Conservation (phyloP, 2,329 filamentous ascomycete genomes). For the Beauveria varroae region DNA sequence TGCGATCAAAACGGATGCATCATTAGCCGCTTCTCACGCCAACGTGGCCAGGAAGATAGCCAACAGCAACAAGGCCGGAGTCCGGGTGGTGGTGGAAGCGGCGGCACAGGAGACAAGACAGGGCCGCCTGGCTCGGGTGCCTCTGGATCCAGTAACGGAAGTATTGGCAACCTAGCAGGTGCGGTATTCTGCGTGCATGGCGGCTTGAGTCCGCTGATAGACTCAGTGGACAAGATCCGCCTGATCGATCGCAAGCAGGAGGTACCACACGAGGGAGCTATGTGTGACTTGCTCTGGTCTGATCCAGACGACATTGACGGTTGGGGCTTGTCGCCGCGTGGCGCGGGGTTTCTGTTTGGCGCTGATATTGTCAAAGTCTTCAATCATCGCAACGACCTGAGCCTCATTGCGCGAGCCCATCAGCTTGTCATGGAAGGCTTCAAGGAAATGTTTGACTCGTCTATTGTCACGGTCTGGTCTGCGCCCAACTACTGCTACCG, state of each 20-base stretch:
- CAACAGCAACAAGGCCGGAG: conserved; percentile 21
- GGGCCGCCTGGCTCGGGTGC: conserved; percentile 77
- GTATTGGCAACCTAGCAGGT: conserved; percentile 62
- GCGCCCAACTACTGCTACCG: conserved; percentile 96
- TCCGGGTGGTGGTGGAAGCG: conserved; percentile 18
- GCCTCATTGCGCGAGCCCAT: conserved; percentile 86
- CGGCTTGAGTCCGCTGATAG: conserved; percentile 82
- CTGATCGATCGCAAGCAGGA: conserved; percentile 95
- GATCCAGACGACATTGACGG: conserved; percentile 97
- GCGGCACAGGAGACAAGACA: conserved; percentile 29
- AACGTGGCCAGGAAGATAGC: conserved; percentile 18
- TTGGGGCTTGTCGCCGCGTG: conserved; percentile 89
- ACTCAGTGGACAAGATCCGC: conserved; percentile 91
- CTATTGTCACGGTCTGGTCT: conserved; percentile 98
- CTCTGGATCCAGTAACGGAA: conserved; percentile 58
- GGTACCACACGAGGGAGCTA: conserved; percentile 95
- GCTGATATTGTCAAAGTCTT: conserved; percentile 93
- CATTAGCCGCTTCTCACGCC: conserved; percentile 62
- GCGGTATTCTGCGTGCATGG: conserved; percentile 95
- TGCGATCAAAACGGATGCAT: conserved; percentile 77
- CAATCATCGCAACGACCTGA: conserved; percentile 89
- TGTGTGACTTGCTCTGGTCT: conserved; percentile 98
- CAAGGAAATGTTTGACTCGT: conserved; percentile 97
- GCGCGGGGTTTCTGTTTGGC: conserved; percentile 92
- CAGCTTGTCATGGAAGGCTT: conserved; percentile 99